Base-by-base conservation (phyloP, 352 stramenopile species). In the Globisporangium irregulare region DNA sequence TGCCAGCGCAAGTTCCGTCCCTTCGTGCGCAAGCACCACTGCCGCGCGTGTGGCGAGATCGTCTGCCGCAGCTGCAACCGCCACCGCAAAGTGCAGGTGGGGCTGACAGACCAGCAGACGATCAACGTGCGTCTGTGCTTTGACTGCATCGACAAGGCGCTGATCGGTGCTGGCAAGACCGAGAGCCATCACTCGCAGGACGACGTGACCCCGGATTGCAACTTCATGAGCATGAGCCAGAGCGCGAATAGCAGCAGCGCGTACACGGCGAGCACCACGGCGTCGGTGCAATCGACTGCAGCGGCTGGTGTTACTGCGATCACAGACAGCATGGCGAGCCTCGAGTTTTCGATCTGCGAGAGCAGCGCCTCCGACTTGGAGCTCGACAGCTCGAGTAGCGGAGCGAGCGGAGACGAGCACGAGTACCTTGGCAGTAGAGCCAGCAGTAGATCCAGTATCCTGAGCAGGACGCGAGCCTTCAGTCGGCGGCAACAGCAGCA, bases 1-100 rank as follows among this genome's bases (percentile, higher is more conserved):
- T 96, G 89, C 57, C 74, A 86, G 20, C 75, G 77, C 57, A 91
- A 83, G 72, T 95, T 96, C 63, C 83, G 78, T 1, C 79, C 86
- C 0, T 93, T 96, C 54, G 79, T 77, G 29, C 73, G 90, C 41
- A 89, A 91, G 67, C 84, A 92, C 57, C 86, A 96, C 67, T 96
- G 89, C 59, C 87, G 86, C 38, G 84, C 73, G 0, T 96, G 89
- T 41, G 88, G 87, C 12, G 86, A 94, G 32, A 75, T 96, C 25
- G 80, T 95, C 18, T 96, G 89, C 67, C 85, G 77, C 61, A 77
- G 72, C 15, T 96, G 89, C 75, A 92, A 90, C 51, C 72, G 76
- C 8, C 79, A 85, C 48, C 79, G 85, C 43, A 75, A 77, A 24
- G 85, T 95, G 6, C 73, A 76, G 22, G 74, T 82, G 7, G 74